Base-by-base conservation (phyloP, 164 flowering plant genomes). In the Nymphaea colorata region DNA sequence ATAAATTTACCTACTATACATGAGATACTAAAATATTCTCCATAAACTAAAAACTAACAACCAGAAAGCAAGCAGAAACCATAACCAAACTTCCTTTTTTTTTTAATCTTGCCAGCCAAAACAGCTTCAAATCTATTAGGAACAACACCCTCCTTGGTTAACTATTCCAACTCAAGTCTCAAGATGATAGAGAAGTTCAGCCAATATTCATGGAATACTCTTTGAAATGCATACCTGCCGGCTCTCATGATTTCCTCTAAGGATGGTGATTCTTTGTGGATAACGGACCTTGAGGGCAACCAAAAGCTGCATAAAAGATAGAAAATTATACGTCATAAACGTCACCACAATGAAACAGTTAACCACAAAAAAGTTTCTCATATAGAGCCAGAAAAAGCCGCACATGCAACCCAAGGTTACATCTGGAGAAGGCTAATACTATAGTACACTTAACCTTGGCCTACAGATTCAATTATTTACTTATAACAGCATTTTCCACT, bases 221-320 rank as follows among this genome's bases (percentile, higher is more conserved):
- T 51, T 51, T 51, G 12, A 51, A 10, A 51, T 51, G 57, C 25
- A 64, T 79, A 93, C 98, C 98, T 93, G 98, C 67, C 96, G 93
- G 72, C 98, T 93, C 79, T 93, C 98, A 76, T 93, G 98, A 73
- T 93, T 93, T 76, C 97, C 98, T 74, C 98, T 80, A 25, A 93
- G 86, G 78, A 93, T 93, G 15, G 97, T 93, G 66, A 91, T 86
- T 51, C 98, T 81, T 67, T 91, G 93, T 57, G 84, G 82, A 78
- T 91, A 93, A 3, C 96, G 93, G 64, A 93, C 96, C 76, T 93
- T 91, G 64, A 93, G 73, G 45, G 96, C 94, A 66, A 93, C 97
- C 74, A 93, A 72, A 36, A 93, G 90, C 98, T 91, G 93, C 57
- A 79, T 0, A 72, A 69, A 42, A 16, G 55, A 67, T n/a, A 16